Conservation (phyloP, 2,329 filamentous ascomycete species). For the Hawksworthiomyces lignivorus region DNA sequence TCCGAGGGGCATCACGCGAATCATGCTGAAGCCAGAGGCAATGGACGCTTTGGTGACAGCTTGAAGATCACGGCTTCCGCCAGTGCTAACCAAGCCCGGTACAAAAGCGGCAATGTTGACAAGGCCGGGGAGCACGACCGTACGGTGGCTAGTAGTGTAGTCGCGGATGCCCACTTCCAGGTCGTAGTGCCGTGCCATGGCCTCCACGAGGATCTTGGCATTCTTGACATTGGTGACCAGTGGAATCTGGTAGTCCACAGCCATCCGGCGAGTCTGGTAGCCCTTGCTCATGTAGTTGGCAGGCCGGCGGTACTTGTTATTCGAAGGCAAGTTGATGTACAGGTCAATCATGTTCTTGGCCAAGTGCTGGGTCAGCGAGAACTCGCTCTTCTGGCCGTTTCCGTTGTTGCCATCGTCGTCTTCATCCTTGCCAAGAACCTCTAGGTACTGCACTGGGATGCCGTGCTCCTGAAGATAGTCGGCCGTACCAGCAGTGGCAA, state of each 20-base stretch:
- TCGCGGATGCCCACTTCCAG: conserved; percentile 77
- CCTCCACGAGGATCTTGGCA: conserved; percentile 93
- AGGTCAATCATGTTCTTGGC: conserved; percentile 97
- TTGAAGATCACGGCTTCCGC: conserved; percentile 60
- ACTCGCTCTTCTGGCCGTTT: conserved; percentile 73
- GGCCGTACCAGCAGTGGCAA: conserved; percentile 90
- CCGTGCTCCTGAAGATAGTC: conserved; percentile 93
- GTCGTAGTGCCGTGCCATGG: conserved; percentile 81
- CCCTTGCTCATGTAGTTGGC: conserved; percentile 99
- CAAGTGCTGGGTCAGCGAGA: conserved; percentile 92
- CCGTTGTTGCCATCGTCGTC: conserved; percentile 31
- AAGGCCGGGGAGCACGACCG: conserved; percentile 63
- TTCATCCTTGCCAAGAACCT: conserved; percentile 70
- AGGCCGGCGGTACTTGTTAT: conserved; percentile 91
- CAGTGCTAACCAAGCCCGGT: conserved; percentile 58
- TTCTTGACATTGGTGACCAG: conserved; percentile 99
- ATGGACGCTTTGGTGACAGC: conserved; percentile 65
- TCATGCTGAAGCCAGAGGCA: conserved; percentile 70
- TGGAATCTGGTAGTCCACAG: conserved; percentile 93
- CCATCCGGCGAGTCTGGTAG: conserved; percentile 94
- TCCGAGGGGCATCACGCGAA: conserved; percentile 70
- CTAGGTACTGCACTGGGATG: conserved; percentile 86
- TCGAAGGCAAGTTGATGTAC: conserved; percentile 99
- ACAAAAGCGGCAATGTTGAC: conserved; percentile 78
- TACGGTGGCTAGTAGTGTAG: conserved; percentile 83